Evolutionary conservation across 2,329 filamentous ascomycete genomes (phyloP), one percentile per base, ranked within the genome.

Genomic region (Fusarium lyarnte): DNA sequence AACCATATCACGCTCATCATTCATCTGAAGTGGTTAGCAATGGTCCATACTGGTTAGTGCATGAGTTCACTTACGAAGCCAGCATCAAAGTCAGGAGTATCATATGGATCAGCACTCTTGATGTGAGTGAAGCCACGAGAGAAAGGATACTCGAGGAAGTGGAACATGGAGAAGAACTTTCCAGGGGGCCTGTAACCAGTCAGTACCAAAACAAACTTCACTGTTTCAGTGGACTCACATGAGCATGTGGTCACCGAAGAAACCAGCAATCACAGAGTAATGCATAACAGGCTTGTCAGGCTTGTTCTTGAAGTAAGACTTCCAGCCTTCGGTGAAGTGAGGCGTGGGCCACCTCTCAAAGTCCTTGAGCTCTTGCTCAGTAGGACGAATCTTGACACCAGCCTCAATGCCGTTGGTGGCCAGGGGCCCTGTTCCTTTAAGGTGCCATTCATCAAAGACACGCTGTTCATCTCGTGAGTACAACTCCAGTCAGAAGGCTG

Each of bases 211-310:
- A 3, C 3, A n/a, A 1, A 19, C 2, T 14, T 11, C 3, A 1
- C 4, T 8, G 9, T 3, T 1, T 3, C 4, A 3, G 3, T 1
- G 1, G 3, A 66, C 84, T 77, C 74, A 85, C 87, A 89, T 87
- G 49, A 89, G 80, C 85, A 88, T 89, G 74, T 89, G 87, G 78
- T 89, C 87, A 35, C 88, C 87, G 36, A 89, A 89, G 85, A 86
- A 89, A 70, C 91, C 91, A 21, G 91, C 85, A 77, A 95, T 94
- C 61, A 94, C 89, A 3, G 88, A 92, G 82, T 95, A 95, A 79
- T 95, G 93, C 93, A 95, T 95, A 46, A 95, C 92, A 0, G 93
- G 93, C 86, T 95, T 95, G 82, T 95, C 92, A 2, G 92, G 92
- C 84, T 94, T 94, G 79, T 95, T 83, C 84, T 94, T 92, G 82